A percentile compares a stretch with the other conserved stretches of the same genome.
phyloP scores from a whole-genome alignment of 1,139 yeast species.

The Martiniozyma asiatica region DNA sequence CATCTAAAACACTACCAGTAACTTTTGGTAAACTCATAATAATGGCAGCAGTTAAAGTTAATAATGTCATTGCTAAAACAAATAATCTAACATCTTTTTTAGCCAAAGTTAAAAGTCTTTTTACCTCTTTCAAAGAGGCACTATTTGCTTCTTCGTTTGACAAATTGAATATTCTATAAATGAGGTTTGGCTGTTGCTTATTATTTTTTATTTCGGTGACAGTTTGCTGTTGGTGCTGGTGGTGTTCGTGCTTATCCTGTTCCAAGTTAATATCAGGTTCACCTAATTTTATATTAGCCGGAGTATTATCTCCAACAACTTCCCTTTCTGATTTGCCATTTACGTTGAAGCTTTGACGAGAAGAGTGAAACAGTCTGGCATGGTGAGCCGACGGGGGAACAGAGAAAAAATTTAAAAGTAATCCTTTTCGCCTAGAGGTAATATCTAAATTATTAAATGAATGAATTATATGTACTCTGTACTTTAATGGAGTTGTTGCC shows the following conservation, averaged over 20 bases:
- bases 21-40: slow-evolving; percentile 71
- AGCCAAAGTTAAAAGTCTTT: slow-evolving; percentile 37
- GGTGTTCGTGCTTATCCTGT: background rate
- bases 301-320: too few relatives aligned
- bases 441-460: too few relatives aligned
- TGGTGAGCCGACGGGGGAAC: too few relatives aligned
- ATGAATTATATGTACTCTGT: too few relatives aligned
- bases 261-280: background rate
- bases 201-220: too few relatives aligned
- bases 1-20: slow-evolving; percentile 68
- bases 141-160: slow-evolving; percentile 22
- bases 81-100: slow-evolving; percentile 40
- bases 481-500: too few relatives aligned
- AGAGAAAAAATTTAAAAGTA: too few relatives aligned
- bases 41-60: slow-evolving; percentile 47
- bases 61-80: slow-evolving; percentile 45
- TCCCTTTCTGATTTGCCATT: too few relatives aligned
- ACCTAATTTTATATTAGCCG: slow-evolving; percentile 1
- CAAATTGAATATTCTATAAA: slow-evolving; percentile 5
- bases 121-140: slow-evolving; percentile 35
- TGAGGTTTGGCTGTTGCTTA: background rate
- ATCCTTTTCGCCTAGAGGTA: too few relatives aligned
- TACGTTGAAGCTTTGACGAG: too few relatives aligned
- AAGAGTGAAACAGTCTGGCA: too few relatives aligned
- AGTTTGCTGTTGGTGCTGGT: slow-evolving; percentile 1